These are phyloP conservation scores for Aspergillus steynii DNA, from an alignment of 495 filamentous ascomycete species.

Conservation along the genomic window DNA sequence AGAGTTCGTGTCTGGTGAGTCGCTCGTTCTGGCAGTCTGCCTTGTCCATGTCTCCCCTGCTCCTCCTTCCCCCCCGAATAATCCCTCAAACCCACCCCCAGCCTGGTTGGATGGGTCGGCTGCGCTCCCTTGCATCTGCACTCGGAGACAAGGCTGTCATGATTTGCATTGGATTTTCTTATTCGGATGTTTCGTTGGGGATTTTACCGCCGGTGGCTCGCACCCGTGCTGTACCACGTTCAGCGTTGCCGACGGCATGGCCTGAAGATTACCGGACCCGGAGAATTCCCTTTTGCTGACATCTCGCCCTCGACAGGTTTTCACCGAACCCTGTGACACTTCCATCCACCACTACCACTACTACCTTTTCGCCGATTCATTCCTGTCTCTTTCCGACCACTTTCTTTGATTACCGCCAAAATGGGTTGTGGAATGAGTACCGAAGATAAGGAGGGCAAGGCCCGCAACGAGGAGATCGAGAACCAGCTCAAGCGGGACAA, in stretches of 20 bases:
- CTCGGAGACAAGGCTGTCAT: neutral
- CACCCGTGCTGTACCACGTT: constrained; percentile 18
- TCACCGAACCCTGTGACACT: neutral
- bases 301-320: constrained; percentile 11
- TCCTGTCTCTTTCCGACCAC: constrained; percentile 20
- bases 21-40: neutral
- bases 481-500: constrained; percentile 95
- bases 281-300: constrained; percentile 27
- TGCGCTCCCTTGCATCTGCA: constrained; percentile 23
- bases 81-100: neutral
- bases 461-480: constrained; percentile 98
- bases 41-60: neutral
- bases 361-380: constrained; percentile 3
- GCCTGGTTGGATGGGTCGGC: constrained; percentile 9
- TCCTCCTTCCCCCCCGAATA: neutral
- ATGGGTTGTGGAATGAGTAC: constrained; percentile 99
- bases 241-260: constrained; percentile 7
- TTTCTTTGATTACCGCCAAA: constrained; percentile 50
- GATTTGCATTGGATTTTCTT: constrained; percentile 3
- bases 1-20: constrained; percentile 6
- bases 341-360: neutral
- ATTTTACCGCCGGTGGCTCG: constrained; percentile 9
- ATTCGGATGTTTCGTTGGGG: neutral
- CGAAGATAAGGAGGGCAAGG: constrained; percentile 99
- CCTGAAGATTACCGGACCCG: constrained; percentile 12